A percentile compares a stretch with the other conserved stretches of the same genome.
Conservation (phyloP, 192 early-diverging fungal species). For the Backusella circina region DNA sequence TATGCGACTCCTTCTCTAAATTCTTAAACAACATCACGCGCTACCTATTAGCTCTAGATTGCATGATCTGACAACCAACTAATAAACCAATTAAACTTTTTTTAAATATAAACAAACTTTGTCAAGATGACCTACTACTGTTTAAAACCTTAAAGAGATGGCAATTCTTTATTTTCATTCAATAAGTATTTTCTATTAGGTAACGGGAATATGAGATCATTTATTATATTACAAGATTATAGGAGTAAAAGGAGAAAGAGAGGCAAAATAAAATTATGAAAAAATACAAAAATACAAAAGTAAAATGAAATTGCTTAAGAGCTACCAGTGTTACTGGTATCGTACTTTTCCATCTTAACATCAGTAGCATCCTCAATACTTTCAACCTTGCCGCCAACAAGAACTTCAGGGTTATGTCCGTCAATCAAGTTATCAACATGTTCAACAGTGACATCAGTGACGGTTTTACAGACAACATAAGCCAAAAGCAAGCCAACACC, state of each 20-base stretch:
- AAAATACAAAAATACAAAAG: neutral
- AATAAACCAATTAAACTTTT: neutral
- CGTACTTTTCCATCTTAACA: neutral
- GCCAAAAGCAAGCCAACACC: conserved; percentile 29
- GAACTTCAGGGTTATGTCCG: conserved; percentile 10
- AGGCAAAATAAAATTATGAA: neutral
- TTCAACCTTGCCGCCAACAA: conserved; percentile 28
- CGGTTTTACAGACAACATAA: conserved; percentile 20
- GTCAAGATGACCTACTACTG: neutral
- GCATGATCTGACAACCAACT: neutral
- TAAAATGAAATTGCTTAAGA: neutral
- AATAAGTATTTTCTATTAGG: neutral
- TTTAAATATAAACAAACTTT: neutral
- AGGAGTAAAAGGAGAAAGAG: neutral
- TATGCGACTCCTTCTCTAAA: neutral
- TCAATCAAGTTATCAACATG: conserved; percentile 24
- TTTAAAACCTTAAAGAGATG: neutral
- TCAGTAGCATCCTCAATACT: conserved; percentile 5
- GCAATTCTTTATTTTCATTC: neutral
- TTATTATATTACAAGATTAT: conserved; percentile 8
- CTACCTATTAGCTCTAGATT: neutral
- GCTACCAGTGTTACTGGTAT: neutral
- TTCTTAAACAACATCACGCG: neutral
- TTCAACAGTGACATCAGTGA: conserved; percentile 33
- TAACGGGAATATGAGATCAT: neutral